Base-by-base conservation (phyloP, 305 asterid species). In the Andrographis paniculata region DNA sequence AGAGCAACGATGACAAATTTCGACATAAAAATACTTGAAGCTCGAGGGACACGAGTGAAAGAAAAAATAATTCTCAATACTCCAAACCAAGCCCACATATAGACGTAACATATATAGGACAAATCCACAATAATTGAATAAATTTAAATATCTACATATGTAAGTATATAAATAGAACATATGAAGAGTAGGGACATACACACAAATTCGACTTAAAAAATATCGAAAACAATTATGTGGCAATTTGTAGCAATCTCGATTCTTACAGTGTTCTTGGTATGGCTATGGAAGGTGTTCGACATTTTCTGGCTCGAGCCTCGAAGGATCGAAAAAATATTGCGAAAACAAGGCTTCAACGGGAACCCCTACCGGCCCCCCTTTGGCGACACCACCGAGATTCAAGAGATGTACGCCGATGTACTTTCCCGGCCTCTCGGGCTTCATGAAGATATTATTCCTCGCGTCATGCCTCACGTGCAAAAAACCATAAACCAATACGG, bases 401-500 rank as follows among this genome's bases (percentile, higher is more conserved):
- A 62, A 1, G 35, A 24, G 13, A 16, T 66, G 59, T 49, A 43
- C 27, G 30, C 37, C 28, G 66, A 66, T 47, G 74, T 67, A 5
- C 35, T 16, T 13, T 47, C 69, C 20, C 62, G 65, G 22, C 73
- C 79, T 6, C 17, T 75, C 38, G 61, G 61, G 1, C 50, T 63
- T 40, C 46, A 63, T 19, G 67, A 57, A 6, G 70, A 66, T 45
- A 41, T 49, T 35, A 45, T 60, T 14, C 59, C 71, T 8, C 69
- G 79, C 20, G 59, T 69, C 19, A 44, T 59, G 48, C 80, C 78
- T 15, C 63, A 62, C 38, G n/a, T 71, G 1, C 47, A 50, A 33
- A 67, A 71, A 49, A 67, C 71, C 39, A 44, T 63, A 4, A 53
- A 53, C 9, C 48, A 18, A 14, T 55, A 71, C 18, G 74, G 78